Evolutionary conservation across 139 green algal genomes (phyloP).

Genomic region (Mychonastes homosphaera): DNA sequence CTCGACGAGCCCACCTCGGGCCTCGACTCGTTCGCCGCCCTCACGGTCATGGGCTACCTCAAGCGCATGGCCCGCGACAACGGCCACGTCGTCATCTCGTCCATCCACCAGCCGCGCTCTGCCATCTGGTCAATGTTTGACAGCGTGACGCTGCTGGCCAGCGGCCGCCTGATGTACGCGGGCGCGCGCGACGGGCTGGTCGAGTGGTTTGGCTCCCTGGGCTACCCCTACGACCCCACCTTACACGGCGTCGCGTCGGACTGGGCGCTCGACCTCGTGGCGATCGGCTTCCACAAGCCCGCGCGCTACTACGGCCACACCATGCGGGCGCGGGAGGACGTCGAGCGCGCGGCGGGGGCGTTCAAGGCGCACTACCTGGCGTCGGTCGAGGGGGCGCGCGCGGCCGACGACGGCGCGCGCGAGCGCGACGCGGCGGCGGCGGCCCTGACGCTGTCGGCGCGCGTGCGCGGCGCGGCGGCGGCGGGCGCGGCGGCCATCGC

Average conservation of each 20-base stretch:
- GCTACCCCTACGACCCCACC: constrained; percentile 17
- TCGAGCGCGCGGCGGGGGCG: constrained; percentile 17
- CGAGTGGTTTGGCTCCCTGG: constrained; percentile 26
- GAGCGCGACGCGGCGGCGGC: not conserved
- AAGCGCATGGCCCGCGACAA: constrained; percentile 44
- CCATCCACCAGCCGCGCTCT: constrained; percentile 69
- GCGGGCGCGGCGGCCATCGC: not conserved
- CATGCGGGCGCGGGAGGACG: constrained; percentile 21
- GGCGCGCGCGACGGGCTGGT: constrained; percentile 25
- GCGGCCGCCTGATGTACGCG: constrained; percentile 27
- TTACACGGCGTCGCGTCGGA: constrained; percentile 19
- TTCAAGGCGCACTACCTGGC: constrained; percentile 23
- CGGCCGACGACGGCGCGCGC: no score
- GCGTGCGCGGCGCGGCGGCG: not conserved
- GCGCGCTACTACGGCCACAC: constrained; percentile 37
- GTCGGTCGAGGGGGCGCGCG: not conserved
- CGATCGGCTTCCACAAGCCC: constrained; percentile 51
- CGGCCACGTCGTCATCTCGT: constrained; percentile 54
- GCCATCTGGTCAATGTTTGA: constrained; percentile 79
- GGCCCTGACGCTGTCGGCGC: not conserved
- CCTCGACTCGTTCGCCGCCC: constrained; percentile 60
- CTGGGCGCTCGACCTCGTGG: constrained; percentile 46
- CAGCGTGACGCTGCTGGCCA: constrained; percentile 56
- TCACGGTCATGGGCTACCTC: constrained; percentile 36
- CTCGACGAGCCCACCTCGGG: constrained; percentile 72